Conservation (phyloP, 257 asterid species). For the Salvia hispanica region DNA sequence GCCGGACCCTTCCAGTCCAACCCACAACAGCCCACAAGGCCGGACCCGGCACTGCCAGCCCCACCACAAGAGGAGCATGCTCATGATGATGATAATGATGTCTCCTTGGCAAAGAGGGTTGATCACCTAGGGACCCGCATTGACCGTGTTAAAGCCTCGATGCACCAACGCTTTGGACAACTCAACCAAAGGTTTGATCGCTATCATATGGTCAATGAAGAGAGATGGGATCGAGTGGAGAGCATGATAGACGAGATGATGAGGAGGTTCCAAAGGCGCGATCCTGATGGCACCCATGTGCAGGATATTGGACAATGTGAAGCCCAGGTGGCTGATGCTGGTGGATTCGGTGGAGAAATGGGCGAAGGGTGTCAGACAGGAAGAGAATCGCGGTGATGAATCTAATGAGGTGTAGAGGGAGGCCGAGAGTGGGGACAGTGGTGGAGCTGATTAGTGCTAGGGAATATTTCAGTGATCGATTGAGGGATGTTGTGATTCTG, state of each 20-base stretch:
- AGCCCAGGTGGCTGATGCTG: constrained; percentile 81
- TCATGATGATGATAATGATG: too few species aligned
- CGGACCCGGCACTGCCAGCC: too few species aligned
- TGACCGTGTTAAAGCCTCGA: too few species aligned
- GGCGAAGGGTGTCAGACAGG: constrained; percentile 71
- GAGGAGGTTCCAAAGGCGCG: constrained; percentile 78
- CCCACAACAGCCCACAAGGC: too few species aligned
- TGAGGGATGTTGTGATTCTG: constrained; percentile 67
- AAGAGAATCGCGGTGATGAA: constrained; percentile 53
- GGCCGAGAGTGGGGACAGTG: constrained; percentile 83
- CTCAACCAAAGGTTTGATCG: too few species aligned
- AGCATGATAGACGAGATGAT: constrained; percentile 58
- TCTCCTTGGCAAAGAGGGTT: too few species aligned
- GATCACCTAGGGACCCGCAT: too few species aligned
- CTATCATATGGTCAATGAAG: too few species aligned
- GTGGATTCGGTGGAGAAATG: constrained; percentile 77
- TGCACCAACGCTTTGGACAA: too few species aligned
- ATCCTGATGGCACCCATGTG: constrained; percentile 87
- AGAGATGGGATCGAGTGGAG: too few species aligned
- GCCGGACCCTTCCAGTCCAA: too few species aligned
- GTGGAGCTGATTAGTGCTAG: constrained; percentile 77
- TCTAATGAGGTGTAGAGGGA: constrained; percentile 72
- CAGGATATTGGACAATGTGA: constrained; percentile 70
- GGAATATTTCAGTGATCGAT: constrained; percentile 51
- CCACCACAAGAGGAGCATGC: too few species aligned